Evolutionary conservation across 164 flowering plant genomes (phyloP).

Genomic region (Paratinospora sagittata): DNA sequence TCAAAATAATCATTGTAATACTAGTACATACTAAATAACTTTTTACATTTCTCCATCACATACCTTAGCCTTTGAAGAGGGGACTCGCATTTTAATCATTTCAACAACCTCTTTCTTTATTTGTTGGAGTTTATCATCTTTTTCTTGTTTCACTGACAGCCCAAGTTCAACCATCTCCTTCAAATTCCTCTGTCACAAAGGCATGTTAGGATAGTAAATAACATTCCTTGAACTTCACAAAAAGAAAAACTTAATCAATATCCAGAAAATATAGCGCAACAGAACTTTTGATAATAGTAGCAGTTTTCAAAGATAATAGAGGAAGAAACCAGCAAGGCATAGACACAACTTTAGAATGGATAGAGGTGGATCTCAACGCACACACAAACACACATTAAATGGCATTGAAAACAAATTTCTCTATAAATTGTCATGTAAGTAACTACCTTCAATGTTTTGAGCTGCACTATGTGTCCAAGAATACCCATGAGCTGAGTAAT

Average conservation of each 20-base stretch:
- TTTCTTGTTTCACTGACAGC: slow-evolving; percentile 73
- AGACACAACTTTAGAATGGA: too few relatives aligned
- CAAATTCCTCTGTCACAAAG: slow-evolving; percentile 63
- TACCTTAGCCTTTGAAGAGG: slow-evolving; percentile 58
- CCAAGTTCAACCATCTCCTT: slow-evolving; percentile 64
- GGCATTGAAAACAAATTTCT: neutral
- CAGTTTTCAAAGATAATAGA: neutral
- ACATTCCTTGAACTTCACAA: neutral
- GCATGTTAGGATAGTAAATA: slow-evolving; percentile 4
- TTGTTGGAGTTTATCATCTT: slow-evolving; percentile 65
- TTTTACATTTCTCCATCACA: neutral
- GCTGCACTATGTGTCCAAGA: slow-evolving; percentile 83
- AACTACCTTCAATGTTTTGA: slow-evolving; percentile 75
- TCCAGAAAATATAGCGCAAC: neutral
- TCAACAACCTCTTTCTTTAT: slow-evolving; percentile 78
- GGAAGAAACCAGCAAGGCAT: too few relatives aligned
- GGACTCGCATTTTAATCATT: slow-evolving; percentile 50
- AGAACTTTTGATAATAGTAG: neutral
- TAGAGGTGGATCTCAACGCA: too few relatives aligned
- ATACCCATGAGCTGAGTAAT: slow-evolving; percentile 76
- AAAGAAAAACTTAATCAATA: neutral
- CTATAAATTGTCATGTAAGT: neutral
- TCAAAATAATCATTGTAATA: neutral
- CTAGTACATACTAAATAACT: neutral
- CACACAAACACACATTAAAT: too few relatives aligned